These are phyloP conservation scores for Hygrophorus russula DNA, from an alignment of 768 basidiomycete species.

Conservation along the genomic window DNA sequence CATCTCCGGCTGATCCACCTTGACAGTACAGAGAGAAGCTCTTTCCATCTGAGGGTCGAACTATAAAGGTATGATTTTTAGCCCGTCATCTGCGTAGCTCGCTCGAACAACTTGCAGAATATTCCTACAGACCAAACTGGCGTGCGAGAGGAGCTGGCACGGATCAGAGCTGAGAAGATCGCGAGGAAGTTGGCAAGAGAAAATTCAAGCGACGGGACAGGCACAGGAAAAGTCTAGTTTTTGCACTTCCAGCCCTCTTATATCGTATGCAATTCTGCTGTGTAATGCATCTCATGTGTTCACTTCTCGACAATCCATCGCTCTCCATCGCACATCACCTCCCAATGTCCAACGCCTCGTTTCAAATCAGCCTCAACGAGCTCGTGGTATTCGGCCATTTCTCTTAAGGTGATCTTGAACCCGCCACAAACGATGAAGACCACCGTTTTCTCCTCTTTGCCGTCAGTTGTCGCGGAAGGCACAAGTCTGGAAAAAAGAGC, in stretches of 20 bases:
- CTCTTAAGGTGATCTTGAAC: conserved; percentile 50
- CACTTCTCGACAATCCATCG: neutral
- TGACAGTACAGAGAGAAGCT: conserved; percentile 60
- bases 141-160: conserved; percentile 57
- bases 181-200: conserved; percentile 17
- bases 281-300: neutral
- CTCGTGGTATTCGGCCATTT: conserved; percentile 35
- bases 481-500: conserved; percentile 43
- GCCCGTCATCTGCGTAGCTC: neutral
- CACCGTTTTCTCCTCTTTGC: conserved; percentile 21
- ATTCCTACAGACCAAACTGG: conserved; percentile 58
- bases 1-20: neutral
- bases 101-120: conserved; percentile 22
- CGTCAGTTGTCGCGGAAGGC: conserved; percentile 17
- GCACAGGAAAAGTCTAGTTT: too few relatives aligned
- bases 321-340: neutral
- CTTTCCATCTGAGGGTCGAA: conserved; percentile 49
- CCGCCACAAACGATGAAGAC: conserved; percentile 67
- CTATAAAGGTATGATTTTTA: conserved; percentile 23
- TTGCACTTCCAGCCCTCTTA: too few relatives aligned
- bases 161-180: conserved; percentile 52
- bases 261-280: too few relatives aligned
- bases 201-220: too few relatives aligned
- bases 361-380: conserved; percentile 23
- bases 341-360: too few relatives aligned